A percentile compares a stretch with the other conserved stretches of the same genome.
Conservation (phyloP, 441 rosid species). For the Croton setiger region DNA sequence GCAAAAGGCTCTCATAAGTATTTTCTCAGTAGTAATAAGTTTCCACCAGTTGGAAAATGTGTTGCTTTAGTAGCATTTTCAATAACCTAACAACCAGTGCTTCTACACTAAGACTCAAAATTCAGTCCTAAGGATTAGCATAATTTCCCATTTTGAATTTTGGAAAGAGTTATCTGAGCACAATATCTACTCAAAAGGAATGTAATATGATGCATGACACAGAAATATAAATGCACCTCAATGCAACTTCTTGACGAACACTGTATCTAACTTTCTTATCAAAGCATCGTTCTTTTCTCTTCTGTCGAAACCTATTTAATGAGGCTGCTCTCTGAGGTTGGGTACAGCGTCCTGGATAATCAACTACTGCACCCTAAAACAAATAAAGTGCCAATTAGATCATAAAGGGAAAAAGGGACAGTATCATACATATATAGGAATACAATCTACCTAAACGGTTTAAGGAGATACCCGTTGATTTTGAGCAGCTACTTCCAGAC, state of each 20-base stretch:
- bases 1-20: background rate
- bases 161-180: background rate
- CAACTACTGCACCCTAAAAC: slow-evolving; percentile 45
- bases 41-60: background rate
- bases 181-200: background rate
- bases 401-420: background rate
- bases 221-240: slow-evolving; percentile 45
- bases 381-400: slow-evolving; percentile 2
- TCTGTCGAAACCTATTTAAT: slow-evolving; percentile 81
- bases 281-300: slow-evolving; percentile 88
- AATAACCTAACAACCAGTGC: background rate
- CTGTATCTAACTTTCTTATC: slow-evolving; percentile 93
- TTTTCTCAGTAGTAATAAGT: background rate
- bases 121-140: background rate
- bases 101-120: background rate
- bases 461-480: slow-evolving; percentile 57
- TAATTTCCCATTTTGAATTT: background rate
- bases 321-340: slow-evolving; percentile 91
- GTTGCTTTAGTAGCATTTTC: background rate
- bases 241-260: slow-evolving; percentile 98
- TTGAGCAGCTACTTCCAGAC: slow-evolving; percentile 52
- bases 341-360: slow-evolving; percentile 56
- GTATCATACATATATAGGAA: background rate
- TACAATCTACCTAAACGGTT: background rate
- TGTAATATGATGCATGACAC: background rate